Base-by-base conservation (phyloP, 2,329 filamentous ascomycete species). In the Colletotrichum sidae region DNA sequence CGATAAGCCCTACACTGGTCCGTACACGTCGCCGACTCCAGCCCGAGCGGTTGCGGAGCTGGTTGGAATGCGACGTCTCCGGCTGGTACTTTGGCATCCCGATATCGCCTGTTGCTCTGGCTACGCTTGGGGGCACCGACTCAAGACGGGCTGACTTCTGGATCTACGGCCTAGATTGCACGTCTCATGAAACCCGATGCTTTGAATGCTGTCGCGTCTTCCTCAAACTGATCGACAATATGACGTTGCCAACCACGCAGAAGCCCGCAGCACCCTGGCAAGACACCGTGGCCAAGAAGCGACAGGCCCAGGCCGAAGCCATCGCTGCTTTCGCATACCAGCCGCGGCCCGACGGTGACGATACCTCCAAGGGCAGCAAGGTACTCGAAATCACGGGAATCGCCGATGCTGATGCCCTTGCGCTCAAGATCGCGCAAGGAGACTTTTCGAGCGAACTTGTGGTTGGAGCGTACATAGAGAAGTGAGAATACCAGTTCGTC, bases 391-490 rank as follows among this genome's bases (percentile, higher is more conserved):
- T 65, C 1, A 50, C 38, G 11, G 2, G 5, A 8, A 33, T 50
- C 10, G 8, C 33, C 0, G 44, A 55, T 17, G 61, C 56, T 7
- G 49, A 41, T 12, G 34, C 6, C 8, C 56, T 65, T 8, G 50
- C 45, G 2, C 49, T n/a, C 0, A 55, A n/a, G 17, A 37, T 60
- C 6, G 54, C 61, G 9, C 38, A 17, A 3, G 50, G 61, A 0
- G 45, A 55, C 6, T 11, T 55, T 8, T 54, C 50, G 2, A 46
- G 50, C 10, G 61, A 51, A 34, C 12, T 10, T n/a, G 56, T 60
- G 13, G 1, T 55, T 8, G 55, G 39, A 13, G 50, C 38, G 12
- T 65, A 65, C 4, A 60, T 65, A 5, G 37, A 39, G 34, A 65
- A 38, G 61, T 65, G 6, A 7, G 38, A 10, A 2, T 2, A 8